Percentiles rank a stretch among this genome's conserved stretches.
Conservation (phyloP, 1,284 basidiomycete species). For the Athelia sp. region DNA sequence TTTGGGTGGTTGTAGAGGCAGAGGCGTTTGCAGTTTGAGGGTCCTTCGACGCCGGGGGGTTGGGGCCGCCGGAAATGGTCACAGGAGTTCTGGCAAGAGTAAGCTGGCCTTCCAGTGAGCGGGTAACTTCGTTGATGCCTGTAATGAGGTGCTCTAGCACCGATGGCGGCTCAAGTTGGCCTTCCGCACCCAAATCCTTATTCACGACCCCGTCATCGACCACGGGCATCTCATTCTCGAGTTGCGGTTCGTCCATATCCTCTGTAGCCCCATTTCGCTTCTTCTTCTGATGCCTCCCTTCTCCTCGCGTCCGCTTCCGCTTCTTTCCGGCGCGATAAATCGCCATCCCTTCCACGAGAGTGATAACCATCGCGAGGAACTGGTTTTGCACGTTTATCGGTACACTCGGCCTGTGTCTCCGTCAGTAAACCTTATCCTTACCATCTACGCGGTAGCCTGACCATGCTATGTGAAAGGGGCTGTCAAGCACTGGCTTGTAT, state of each 20-base stretch:
- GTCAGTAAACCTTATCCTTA: slow-evolving; percentile 4
- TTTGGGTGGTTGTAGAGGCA: slow-evolving; percentile 8
- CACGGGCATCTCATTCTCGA: not conserved
- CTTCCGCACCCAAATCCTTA: slow-evolving; percentile 4
- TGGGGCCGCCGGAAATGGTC: slow-evolving; percentile 13
- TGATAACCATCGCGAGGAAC: slow-evolving; percentile 44
- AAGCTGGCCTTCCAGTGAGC: slow-evolving; percentile 61
- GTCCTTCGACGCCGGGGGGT: slow-evolving; percentile 5
- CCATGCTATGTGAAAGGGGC: slow-evolving; percentile 70
- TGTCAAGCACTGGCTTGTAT: slow-evolving; percentile 66
- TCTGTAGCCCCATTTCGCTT: not conserved
- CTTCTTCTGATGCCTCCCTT: slow-evolving; percentile 2
- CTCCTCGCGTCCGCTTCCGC: slow-evolving; percentile 29
- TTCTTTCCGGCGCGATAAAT: slow-evolving; percentile 33
- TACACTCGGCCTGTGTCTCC: slow-evolving; percentile 54
- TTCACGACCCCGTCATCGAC: not conserved
- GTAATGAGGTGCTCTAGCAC: slow-evolving; percentile 51
- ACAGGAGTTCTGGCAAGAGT: slow-evolving; percentile 25
- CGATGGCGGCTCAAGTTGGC: slow-evolving; percentile 25
- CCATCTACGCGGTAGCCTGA: slow-evolving; percentile 21
- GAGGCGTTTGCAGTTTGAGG: slow-evolving; percentile 14
- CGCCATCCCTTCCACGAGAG: slow-evolving; percentile 44
- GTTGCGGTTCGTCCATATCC: not conserved
- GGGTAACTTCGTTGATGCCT: slow-evolving; percentile 82
- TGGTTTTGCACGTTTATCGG: slow-evolving; percentile 58